Conservation (phyloP, 2,329 filamentous ascomycete species). For the Ophiognomonia clavigignenti-juglandacearum region DNA sequence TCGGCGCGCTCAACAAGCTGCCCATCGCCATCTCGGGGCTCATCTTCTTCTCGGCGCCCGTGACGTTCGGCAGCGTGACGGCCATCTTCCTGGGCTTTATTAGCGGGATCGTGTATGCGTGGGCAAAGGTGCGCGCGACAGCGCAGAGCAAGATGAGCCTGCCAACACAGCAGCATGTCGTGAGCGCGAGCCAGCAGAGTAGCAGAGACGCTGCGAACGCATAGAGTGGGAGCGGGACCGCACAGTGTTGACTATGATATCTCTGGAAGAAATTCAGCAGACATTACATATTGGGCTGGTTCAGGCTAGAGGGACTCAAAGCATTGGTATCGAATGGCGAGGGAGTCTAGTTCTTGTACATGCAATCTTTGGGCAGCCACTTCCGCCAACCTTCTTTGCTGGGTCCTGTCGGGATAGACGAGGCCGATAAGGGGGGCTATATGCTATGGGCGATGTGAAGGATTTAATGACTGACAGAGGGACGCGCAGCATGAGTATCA, state of each 20-base stretch:
- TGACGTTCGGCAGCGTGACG: slow-evolving; percentile 86
- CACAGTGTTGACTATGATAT: too few relatives aligned
- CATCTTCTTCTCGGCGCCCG: slow-evolving; percentile 90
- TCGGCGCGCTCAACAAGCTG: slow-evolving; percentile 95
- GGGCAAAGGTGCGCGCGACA: slow-evolving; percentile 79
- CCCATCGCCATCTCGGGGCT: slow-evolving; percentile 90
- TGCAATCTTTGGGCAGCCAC: not conserved
- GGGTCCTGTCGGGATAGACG: not conserved
- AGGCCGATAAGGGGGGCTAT: too few relatives aligned
- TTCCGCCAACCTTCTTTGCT: not conserved
- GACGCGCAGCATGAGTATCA: too few relatives aligned
- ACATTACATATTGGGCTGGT: not conserved
- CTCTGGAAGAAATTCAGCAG: too few relatives aligned
- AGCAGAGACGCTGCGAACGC: slow-evolving; percentile 79
- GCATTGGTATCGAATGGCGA: not conserved
- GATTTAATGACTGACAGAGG: too few relatives aligned
- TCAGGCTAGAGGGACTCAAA: not conserved
- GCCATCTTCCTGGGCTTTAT: slow-evolving; percentile 90
- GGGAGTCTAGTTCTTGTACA: slow-evolving; percentile 2
- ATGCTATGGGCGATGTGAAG: too few relatives aligned
- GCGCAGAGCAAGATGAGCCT: slow-evolving; percentile 60
- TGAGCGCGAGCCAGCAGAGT: slow-evolving; percentile 90
- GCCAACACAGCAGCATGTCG: slow-evolving; percentile 63
- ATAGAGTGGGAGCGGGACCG: too few relatives aligned
- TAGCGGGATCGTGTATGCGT: slow-evolving; percentile 84